phyloP scores from a whole-genome alignment of 2,329 filamentous ascomycete genomes.

The Ophiocordyceps australis region DNA sequence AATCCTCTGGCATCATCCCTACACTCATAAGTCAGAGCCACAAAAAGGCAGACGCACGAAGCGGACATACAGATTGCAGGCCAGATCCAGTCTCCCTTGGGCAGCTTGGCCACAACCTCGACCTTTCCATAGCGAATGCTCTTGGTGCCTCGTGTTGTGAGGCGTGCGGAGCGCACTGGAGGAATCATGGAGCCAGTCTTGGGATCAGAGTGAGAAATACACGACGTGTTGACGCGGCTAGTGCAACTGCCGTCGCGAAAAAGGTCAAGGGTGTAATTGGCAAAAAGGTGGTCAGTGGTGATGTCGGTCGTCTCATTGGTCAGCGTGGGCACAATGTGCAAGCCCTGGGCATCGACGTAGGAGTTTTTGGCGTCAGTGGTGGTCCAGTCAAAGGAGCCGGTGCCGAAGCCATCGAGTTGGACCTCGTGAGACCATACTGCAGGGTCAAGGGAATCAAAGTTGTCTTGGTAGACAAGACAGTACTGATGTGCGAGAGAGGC shows the following conservation, averaged over 20 bases:
- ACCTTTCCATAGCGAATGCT: constrained; percentile 14
- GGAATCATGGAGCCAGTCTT: constrained; percentile 25
- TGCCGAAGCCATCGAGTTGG: constrained; percentile 22
- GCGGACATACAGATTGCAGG: constrained; percentile 18
- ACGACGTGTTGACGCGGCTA: constrained; percentile 12
- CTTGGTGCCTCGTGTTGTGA: constrained; percentile 16
- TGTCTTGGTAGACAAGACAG: constrained; percentile 30
- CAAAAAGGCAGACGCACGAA: too few relatives aligned
- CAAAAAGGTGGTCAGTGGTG: constrained; percentile 16
- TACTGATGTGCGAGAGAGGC: too few relatives aligned
- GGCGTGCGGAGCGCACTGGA: constrained; percentile 27
- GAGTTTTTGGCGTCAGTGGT: constrained; percentile 26
- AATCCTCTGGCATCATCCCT: constrained; percentile 30
- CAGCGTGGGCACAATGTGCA: constrained; percentile 35
- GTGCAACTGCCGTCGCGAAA: constrained; percentile 22
- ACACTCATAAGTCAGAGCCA: background rate
- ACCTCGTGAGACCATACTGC: constrained; percentile 30
- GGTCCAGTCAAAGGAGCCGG: constrained; percentile 35
- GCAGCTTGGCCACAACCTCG: constrained; percentile 33
- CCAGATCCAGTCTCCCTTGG: constrained; percentile 36
- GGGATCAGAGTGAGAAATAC: constrained; percentile 21
- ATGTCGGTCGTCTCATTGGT: constrained; percentile 21
- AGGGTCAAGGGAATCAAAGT: constrained; percentile 24
- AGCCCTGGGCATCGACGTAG: constrained; percentile 25
- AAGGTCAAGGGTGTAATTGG: constrained; percentile 25